These are phyloP conservation scores for Rhynchospora breviuscula DNA, from an alignment of 176 grass and related monocot species.

Conservation along the genomic window DNA sequence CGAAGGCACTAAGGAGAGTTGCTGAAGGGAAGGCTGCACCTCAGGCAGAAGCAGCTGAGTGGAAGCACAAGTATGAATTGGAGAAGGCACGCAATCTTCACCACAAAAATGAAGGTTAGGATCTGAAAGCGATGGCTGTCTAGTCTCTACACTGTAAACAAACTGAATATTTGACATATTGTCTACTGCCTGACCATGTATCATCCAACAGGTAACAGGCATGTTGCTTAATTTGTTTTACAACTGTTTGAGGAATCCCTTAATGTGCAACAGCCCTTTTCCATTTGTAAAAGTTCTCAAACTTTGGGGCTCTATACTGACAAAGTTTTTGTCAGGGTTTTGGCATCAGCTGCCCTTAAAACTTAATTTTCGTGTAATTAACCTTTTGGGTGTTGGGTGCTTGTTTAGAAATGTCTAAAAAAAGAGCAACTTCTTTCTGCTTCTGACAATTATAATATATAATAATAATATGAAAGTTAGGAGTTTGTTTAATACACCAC, in stretches of 20 bases:
- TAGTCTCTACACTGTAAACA: background rate
- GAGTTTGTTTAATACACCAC: background rate
- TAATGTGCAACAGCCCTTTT: background rate
- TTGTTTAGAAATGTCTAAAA: background rate
- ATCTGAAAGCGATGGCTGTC: background rate
- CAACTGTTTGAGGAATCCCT: background rate
- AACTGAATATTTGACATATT: background rate
- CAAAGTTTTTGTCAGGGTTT: background rate
- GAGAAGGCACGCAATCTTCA: constrained; percentile 48
- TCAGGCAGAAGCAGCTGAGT: constrained; percentile 78
- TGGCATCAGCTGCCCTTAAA: background rate
- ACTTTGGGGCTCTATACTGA: background rate
- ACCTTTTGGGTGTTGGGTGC: background rate
- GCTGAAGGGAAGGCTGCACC: constrained; percentile 85
- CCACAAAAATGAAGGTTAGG: constrained; percentile 52
- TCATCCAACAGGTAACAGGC: background rate
- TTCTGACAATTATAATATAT: constrained; percentile 11
- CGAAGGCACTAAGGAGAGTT: constrained; percentile 68
- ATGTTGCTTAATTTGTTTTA: background rate
- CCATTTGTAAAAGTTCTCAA: background rate
- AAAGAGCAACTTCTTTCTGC: constrained; percentile 18
- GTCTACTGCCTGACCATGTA: background rate
- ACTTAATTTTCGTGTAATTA: background rate
- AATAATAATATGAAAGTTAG: background rate
- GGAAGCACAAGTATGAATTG: constrained; percentile 85